phyloP scores from a whole-genome alignment of 352 stramenopile species.

The Pythium folliculosum region DNA sequence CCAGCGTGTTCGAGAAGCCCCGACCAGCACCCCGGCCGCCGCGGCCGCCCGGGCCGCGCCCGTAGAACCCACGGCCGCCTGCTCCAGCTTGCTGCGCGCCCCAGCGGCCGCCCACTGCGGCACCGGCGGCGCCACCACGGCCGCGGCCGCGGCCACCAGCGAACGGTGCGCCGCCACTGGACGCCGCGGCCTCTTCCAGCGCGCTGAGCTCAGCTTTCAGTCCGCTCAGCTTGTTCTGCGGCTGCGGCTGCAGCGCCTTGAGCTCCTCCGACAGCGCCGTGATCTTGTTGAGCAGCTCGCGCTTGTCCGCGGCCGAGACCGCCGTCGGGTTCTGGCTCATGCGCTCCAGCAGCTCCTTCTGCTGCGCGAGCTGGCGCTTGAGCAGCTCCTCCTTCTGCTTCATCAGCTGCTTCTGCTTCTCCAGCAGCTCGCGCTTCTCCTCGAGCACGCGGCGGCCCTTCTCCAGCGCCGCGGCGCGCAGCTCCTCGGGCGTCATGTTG shows the following conservation, averaged over 20 bases:
- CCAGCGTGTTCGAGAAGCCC: constrained; percentile 67
- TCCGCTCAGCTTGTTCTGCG: constrained; percentile 56
- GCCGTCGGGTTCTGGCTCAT: constrained; percentile 79
- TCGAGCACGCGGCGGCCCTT: constrained; percentile 82
- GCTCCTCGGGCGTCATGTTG: constrained; percentile 73
- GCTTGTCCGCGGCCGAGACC: constrained; percentile 73
- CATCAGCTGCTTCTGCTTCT: constrained; percentile 81
- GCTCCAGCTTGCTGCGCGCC: neutral
- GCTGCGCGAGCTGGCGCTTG: constrained; percentile 77
- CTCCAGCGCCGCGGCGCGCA: constrained; percentile 71
- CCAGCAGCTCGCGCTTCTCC: constrained; percentile 84
- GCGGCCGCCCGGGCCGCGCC: constrained; percentile 35
- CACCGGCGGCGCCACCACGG: constrained; percentile 34
- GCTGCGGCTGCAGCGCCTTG: constrained; percentile 47
- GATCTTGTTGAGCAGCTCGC: constrained; percentile 85
- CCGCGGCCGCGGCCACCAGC: constrained; percentile 27
- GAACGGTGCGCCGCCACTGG: neutral
- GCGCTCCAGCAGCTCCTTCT: constrained; percentile 79
- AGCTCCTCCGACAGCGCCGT: constrained; percentile 70
- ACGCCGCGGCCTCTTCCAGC: constrained; percentile 15
- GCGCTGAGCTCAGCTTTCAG: constrained; percentile 50
- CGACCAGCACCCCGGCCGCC: constrained; percentile 37
- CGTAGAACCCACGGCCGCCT: constrained; percentile 31
- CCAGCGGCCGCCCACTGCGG: constrained; percentile 35
- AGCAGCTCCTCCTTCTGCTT: constrained; percentile 86